Percentiles rank a stretch among this genome's conserved stretches.
These are phyloP conservation scores for Simmondsia chinensis DNA, from an alignment of 148 eudicot species.

Conservation along the genomic window DNA sequence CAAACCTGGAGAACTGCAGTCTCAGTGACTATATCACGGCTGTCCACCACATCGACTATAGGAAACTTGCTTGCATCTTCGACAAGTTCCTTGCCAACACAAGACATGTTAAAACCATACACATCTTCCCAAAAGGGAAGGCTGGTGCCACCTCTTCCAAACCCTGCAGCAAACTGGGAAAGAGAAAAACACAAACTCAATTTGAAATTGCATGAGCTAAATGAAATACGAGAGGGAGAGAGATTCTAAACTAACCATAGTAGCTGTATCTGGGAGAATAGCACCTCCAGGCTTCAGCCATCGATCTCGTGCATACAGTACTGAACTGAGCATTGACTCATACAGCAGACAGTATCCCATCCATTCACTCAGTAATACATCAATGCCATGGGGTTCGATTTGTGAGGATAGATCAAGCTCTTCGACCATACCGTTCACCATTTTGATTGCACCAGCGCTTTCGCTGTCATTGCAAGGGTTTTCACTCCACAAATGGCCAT, in stretches of 20 bases:
- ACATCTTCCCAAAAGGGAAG: conserved; percentile 92
- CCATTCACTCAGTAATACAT: conserved; percentile 92
- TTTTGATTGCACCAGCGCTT: conserved; percentile 44
- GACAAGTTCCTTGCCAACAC: conserved; percentile 77
- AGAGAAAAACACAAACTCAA: conserved; percentile 7
- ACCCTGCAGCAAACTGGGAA: conserved; percentile 86
- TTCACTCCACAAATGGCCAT: conserved; percentile 37
- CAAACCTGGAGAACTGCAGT: conserved; percentile 79
- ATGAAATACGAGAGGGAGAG: not conserved
- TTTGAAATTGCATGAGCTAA: not conserved
- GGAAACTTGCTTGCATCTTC: conserved; percentile 77
- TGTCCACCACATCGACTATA: conserved; percentile 71
- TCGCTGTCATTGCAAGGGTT: conserved; percentile 8
- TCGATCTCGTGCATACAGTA: conserved; percentile 79
- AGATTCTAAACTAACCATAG: conserved; percentile 46
- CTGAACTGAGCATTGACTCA: conserved; percentile 91
- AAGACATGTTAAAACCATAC: conserved; percentile 86
- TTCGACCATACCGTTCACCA: conserved; percentile 91
- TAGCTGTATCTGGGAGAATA: conserved; percentile 86
- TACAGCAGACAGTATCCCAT: conserved; percentile 97
- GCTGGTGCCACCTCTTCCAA: conserved; percentile 83
- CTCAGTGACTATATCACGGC: conserved; percentile 56
- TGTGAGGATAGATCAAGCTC: conserved; percentile 46
- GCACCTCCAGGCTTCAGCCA: conserved; percentile 99
- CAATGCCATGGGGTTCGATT: conserved; percentile 66